A percentile compares a stretch with the other conserved stretches of the same genome.
Evolutionary conservation across 441 rosid genomes (phyloP).

Genomic region (Pelargonium citronellum): DNA sequence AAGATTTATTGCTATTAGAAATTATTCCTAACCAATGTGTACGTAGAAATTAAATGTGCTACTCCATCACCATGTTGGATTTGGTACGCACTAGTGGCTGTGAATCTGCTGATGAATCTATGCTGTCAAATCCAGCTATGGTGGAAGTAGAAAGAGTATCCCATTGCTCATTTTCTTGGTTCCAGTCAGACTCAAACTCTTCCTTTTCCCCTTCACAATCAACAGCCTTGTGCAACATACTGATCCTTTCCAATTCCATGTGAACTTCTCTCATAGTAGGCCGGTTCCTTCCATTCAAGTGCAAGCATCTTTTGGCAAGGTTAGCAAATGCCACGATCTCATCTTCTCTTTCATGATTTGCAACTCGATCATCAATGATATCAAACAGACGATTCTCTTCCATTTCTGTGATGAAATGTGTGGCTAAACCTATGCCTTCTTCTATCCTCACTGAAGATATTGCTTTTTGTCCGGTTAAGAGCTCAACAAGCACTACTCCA

Average conservation of each 20-base stretch:
- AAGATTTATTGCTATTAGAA: too few species aligned
- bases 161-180: too few species aligned
- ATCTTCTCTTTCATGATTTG: neutral
- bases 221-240: neutral
- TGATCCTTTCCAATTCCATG: constrained; percentile 12
- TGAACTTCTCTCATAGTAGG: constrained; percentile 9
- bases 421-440: neutral
- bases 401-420: constrained; percentile 4
- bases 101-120: too few species aligned
- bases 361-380: constrained; percentile 2
- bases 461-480: neutral
- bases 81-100: too few species aligned
- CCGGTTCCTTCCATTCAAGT: constrained; percentile 8
- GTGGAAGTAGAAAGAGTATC: too few species aligned
- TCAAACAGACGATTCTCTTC: neutral
- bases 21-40: too few species aligned
- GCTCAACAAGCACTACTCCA: neutral
- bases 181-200: too few species aligned
- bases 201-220: too few species aligned
- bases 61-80: too few species aligned
- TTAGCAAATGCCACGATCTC: neutral
- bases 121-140: too few species aligned
- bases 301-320: constrained; percentile 1
- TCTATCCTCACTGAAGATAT: neutral
- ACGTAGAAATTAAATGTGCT: too few species aligned